A percentile compares a stretch with the other conserved stretches of the same genome.
These are phyloP conservation scores for Leccinum pachyderme DNA, from an alignment of 1,284 basidiomycete genomes.

Conservation along the genomic window DNA sequence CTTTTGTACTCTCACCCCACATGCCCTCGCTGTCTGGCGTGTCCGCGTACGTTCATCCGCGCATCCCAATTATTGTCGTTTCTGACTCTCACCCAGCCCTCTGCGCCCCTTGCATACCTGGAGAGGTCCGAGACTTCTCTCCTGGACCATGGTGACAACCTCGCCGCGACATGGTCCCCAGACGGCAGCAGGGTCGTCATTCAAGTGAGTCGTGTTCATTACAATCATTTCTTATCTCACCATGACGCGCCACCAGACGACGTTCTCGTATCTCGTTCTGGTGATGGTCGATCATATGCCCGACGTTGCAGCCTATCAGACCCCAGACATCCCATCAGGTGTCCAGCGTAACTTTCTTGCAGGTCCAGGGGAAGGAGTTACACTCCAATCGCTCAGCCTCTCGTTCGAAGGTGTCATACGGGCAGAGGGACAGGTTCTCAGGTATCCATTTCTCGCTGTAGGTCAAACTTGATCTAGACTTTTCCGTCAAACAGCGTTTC, in stretches of 20 bases:
- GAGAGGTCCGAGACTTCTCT: conserved; percentile 77
- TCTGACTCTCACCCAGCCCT: conserved; percentile 55
- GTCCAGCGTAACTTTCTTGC: conserved; percentile 67
- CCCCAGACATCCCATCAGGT: conserved; percentile 49
- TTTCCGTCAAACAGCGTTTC: conserved; percentile 54
- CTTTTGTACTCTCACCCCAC: conserved; percentile 72
- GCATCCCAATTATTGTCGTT: not conserved
- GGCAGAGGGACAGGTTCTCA: conserved; percentile 71
- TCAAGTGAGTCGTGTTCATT: conserved; percentile 52
- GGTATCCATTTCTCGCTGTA: conserved; percentile 40
- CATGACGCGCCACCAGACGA: conserved; percentile 50
- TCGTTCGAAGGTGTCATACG: conserved; percentile 82
- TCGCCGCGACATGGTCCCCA: conserved; percentile 73
- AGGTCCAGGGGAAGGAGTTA: conserved; percentile 76
- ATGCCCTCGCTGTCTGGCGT: conserved; percentile 76
- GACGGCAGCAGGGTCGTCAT: conserved; percentile 78
- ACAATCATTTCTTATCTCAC: conserved; percentile 3
- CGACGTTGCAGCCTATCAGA: conserved; percentile 54
- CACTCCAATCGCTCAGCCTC: conserved; percentile 61
- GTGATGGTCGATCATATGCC: conserved; percentile 65
- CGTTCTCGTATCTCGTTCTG: conserved; percentile 75
- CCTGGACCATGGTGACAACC: conserved; percentile 76
- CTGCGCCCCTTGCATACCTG: conserved; percentile 72
- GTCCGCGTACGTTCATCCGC: conserved; percentile 62
- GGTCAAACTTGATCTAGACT: conserved; percentile 2